phyloP scores from a whole-genome alignment of 345 rosid species.

The Noccaea caerulescens region DNA sequence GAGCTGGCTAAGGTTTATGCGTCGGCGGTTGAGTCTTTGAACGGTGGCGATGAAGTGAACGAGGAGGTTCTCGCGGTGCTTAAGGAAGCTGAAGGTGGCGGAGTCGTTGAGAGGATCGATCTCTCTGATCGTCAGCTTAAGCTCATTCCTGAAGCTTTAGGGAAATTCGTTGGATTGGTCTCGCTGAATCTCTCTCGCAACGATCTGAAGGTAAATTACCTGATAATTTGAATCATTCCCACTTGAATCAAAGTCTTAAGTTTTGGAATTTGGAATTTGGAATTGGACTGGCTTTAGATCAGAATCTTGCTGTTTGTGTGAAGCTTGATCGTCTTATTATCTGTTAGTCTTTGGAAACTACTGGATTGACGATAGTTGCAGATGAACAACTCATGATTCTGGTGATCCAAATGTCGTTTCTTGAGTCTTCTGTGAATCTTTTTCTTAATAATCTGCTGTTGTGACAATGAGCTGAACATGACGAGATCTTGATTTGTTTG shows the following conservation, averaged over 20 bases:
- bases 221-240: neutral
- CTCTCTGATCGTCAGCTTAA: conserved; percentile 63
- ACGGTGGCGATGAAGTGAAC: conserved; percentile 44
- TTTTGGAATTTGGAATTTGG: neutral
- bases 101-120: conserved; percentile 58
- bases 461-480: neutral
- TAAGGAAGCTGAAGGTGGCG: conserved; percentile 49
- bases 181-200: conserved; percentile 73
- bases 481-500: conserved; percentile 5
- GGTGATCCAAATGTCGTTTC: neutral
- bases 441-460: neutral
- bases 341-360: neutral
- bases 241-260: neutral
- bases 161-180: conserved; percentile 59
- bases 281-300: conserved; percentile 9
- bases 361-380: neutral
- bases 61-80: conserved; percentile 59
- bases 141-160: conserved; percentile 76
- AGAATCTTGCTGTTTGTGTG: neutral
- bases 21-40: conserved; percentile 45
- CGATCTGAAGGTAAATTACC: conserved; percentile 60
- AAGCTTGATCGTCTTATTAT: conserved; percentile 8
- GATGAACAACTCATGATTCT: conserved; percentile 1
- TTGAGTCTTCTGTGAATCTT: neutral
- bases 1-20: conserved; percentile 56